Evolutionary conservation across 371 early-diverging fungal genomes (phyloP).

Genomic region (Lichtheimia hyalospora): DNA sequence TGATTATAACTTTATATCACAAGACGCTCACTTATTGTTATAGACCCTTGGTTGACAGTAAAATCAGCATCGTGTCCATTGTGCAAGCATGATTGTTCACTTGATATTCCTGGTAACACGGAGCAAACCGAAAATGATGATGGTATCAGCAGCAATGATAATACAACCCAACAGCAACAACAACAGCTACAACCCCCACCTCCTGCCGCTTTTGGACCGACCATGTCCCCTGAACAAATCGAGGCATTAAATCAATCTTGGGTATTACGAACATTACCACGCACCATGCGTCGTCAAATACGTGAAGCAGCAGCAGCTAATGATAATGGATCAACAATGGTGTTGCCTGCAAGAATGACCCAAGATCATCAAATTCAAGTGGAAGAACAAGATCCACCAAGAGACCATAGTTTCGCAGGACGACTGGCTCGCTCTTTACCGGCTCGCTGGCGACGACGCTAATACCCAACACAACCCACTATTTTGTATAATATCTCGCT

Average conservation of each 20-base stretch:
- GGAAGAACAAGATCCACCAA: neutral
- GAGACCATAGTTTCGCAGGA: constrained; percentile 3
- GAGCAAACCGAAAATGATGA: neutral
- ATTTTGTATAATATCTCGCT: neutral
- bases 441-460: constrained; percentile 2
- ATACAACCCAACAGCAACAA: constrained; percentile 1
- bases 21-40: too few relatives aligned
- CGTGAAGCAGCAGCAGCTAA: constrained; percentile 23
- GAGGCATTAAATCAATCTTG: constrained; percentile 46
- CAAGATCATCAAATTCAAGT: neutral
- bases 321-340: constrained; percentile 8
- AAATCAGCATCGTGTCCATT: constrained; percentile 57
- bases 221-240: constrained; percentile 38
- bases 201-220: constrained; percentile 42
- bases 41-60: constrained; percentile 58
- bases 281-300: constrained; percentile 50
- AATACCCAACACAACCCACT: neutral
- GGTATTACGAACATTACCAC: constrained; percentile 47
- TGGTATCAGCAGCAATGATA: constrained; percentile 10
- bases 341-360: constrained; percentile 14
- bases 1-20: too few relatives aligned
- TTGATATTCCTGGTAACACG: constrained; percentile 21
- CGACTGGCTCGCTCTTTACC: constrained; percentile 8
- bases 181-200: constrained; percentile 11
- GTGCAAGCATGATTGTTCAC: constrained; percentile 55